Evolutionary conservation across 441 rosid genomes (phyloP), one percentile per base, ranked within the genome.

Genomic region (Mallotus repandus): DNA sequence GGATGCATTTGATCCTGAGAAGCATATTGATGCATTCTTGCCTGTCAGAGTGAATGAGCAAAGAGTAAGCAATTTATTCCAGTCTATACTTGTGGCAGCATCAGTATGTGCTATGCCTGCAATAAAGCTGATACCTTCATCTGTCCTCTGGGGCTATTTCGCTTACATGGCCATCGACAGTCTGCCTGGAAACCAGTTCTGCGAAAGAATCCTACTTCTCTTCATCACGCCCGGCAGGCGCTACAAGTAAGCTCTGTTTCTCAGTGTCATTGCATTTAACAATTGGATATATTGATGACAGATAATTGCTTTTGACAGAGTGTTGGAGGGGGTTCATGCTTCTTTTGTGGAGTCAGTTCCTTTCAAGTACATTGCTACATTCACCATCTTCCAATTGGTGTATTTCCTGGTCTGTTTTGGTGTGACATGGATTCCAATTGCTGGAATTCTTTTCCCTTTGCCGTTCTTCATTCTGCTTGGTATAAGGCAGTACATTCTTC

Each of bases 111-210:
- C 87, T 8, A 63, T 83, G 77, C 87, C 90, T 9, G 84, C 78
- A 38, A 82, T 87, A 60, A 85, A 83, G 76, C 77, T 62, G 72
- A 83, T 87, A 53, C 90, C 90, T 10, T 73, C 90, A 58, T 85
- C 90, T 13, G 87, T 85, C 35, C 87, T 87, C 5, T 87, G 89
- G 91, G 91, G 91, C 18, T 87, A 87, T 76, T 87, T 87, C 9
- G 89, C 89, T 0, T 86, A 80, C 79, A 86, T 87, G 91, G 86
- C 89, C 48, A 81, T 87, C 5, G 89, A 87, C 78, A 86, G 89
- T 76, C 86, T 87, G 5, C 88, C 89, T 0, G 91, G 91, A 16
- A 87, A 84, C 74, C 91, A 87, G 56, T 87, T 86, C 74, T 87
- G 91, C 88, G 89, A 85, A 77, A 80, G 91, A 55, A 38, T 84